Evolutionary conservation across 208 protist species (phyloP).

Genomic region (Leptomonas pyrrhocoris): DNA sequence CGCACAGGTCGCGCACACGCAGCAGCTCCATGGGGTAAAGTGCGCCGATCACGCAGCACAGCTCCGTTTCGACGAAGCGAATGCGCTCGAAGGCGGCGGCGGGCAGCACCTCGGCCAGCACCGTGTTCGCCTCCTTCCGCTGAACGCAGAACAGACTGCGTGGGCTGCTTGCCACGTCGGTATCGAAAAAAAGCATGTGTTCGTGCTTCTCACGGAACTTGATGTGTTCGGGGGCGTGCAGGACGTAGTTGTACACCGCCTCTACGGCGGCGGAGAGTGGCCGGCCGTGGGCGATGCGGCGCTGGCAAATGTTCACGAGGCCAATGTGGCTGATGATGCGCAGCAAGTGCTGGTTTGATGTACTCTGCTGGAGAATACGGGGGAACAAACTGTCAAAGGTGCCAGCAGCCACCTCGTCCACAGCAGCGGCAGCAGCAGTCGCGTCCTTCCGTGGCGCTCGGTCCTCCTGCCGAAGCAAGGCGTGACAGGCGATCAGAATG

Average conservation of each 20-base stretch:
- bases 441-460: background rate
- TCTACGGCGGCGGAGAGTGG: conserved; percentile 18
- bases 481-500: conserved; percentile 73
- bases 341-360: conserved; percentile 90
- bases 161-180: conserved; percentile 48
- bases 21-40: conserved; percentile 66
- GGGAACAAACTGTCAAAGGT: conserved; percentile 59
- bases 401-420: conserved; percentile 21
- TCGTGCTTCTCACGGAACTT: conserved; percentile 81
- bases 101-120: conserved; percentile 80
- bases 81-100: conserved; percentile 85
- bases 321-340: conserved; percentile 89
- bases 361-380: conserved; percentile 82
- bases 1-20: conserved; percentile 47
- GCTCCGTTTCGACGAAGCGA: conserved; percentile 73
- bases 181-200: conserved; percentile 76
- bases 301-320: conserved; percentile 60
- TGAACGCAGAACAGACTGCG: conserved; percentile 79
- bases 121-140: conserved; percentile 77
- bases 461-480: conserved; percentile 55
- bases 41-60: conserved; percentile 68
- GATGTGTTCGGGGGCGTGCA: conserved; percentile 65
- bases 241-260: conserved; percentile 77
- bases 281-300: conserved; percentile 32
- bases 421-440: background rate